These are phyloP conservation scores for Pyronema domesticum DNA, from an alignment of 495 filamentous ascomycete species.

Conservation along the genomic window DNA sequence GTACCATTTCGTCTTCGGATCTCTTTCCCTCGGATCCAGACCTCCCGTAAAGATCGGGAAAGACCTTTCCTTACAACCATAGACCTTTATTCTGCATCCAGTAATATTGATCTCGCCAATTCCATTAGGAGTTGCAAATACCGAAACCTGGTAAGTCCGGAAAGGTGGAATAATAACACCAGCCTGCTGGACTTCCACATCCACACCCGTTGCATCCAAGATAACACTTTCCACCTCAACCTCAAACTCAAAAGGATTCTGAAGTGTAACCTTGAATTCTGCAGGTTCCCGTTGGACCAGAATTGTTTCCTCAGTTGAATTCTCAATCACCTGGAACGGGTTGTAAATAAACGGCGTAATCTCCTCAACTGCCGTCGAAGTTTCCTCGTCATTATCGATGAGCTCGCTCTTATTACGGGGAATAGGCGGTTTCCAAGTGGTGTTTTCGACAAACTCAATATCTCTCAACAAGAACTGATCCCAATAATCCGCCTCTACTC, in stretches of 20 bases:
- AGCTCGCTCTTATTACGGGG: constrained; percentile 56
- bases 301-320: constrained; percentile 40
- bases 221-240: constrained; percentile 66
- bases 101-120: constrained; percentile 53
- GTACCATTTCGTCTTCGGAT: constrained; percentile 56
- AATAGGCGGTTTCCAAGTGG: constrained; percentile 40
- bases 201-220: constrained; percentile 52
- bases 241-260: constrained; percentile 89
- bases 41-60: constrained; percentile 64
- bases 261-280: constrained; percentile 61
- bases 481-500: constrained; percentile 76
- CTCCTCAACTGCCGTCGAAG: constrained; percentile 30
- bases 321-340: constrained; percentile 37
- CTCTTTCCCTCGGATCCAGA: constrained; percentile 51
- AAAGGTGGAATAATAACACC: constrained; percentile 57
- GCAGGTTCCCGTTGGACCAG: constrained; percentile 61
- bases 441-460: constrained; percentile 45
- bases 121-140: constrained; percentile 47
- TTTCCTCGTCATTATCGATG: constrained; percentile 32
- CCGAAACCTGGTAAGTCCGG: constrained; percentile 56
- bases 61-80: constrained; percentile 57
- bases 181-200: constrained; percentile 47
- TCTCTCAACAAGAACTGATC: constrained; percentile 84
- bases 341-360: constrained; percentile 87
- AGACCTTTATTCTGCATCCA: constrained; percentile 62